Base-by-base conservation (phyloP, 140 eudicot genomes). In the Flaveria floridana region DNA sequence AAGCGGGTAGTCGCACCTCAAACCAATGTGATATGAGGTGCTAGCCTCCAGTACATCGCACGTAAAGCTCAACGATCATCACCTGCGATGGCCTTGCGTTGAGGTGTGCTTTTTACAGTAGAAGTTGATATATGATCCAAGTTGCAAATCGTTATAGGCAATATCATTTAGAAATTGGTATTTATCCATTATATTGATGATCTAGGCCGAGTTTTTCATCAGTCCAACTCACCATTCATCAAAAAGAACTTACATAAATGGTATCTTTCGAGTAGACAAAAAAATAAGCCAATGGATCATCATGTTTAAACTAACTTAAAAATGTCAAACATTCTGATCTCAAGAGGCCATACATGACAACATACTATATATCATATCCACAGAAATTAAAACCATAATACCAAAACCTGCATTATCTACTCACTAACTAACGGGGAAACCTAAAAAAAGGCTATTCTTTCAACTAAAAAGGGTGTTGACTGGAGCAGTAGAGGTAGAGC, bases 311-410 rank as follows among this genome's bases (percentile, higher is more conserved):
- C 80, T 37, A 64, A 63, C 14, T 47, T 47, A 41, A 53, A 64
- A 75, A 64, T 21, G 41, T 72, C 76, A 72, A 26, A 28, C 30
- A 30, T 71, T 25, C 21, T 14, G 72, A 74, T 74, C 79, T 62
- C 79, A 62, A 74, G 72, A 74, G 79, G 72, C 79, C 65, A 65
- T 26, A 76, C 58, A 74, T 51, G 30, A 42, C 7, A 46, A 46
- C 47, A 61, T 21, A 57, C 16, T 25, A 48, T 53, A 51, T 6
- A 41, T 63, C 63, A 75, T 26, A 70, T 74, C 78, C 46, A 64
- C 11, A 57, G 7, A 57, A 57, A 13, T 13, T 23, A n/a, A 53
- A 53, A 74, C 11, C 46, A 44, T 21, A 42, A 44, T 2, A 39
- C 9, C 50, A 47, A 74, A 61, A 64, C 34, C 39, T 7, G 19